Percentiles rank a stretch among this genome's conserved stretches.
phyloP scores from a whole-genome alignment of 495 filamentous ascomycete genomes.

The Pseudomonodictys pantanalensis region DNA sequence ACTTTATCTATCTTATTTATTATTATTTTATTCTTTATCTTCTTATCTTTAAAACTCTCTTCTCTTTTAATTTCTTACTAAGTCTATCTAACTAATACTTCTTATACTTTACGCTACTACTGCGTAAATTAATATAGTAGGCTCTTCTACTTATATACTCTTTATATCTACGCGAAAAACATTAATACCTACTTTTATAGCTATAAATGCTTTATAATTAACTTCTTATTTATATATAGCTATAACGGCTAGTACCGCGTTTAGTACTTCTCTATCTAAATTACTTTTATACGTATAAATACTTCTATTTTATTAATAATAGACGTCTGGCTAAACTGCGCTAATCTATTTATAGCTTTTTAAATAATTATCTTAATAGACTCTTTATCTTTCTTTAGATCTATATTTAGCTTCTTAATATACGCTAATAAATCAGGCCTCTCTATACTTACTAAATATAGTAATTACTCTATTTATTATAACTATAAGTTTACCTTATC shows the following conservation, averaged over 20 bases:
- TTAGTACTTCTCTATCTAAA: too few relatives aligned
- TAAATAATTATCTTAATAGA: too few relatives aligned
- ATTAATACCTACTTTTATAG: neutral
- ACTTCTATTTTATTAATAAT: too few relatives aligned
- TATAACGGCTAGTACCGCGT: neutral
- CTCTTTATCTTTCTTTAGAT: too few relatives aligned
- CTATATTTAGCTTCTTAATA: too few relatives aligned
- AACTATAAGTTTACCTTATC: neutral
- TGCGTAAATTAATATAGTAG: constrained; percentile 15
- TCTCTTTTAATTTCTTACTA: neutral
- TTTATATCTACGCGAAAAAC: constrained; percentile 20
- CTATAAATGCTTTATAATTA: neutral
- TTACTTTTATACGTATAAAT: too few relatives aligned
- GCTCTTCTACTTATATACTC: constrained; percentile 13
- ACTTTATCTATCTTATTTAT: neutral
- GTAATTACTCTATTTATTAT: neutral
- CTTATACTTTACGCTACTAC: neutral
- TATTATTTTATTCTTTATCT: neutral
- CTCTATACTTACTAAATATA: neutral
- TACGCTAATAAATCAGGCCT: too few relatives aligned
- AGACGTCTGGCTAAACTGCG: too few relatives aligned
- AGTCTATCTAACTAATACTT: neutral
- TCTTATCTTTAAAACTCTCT: too few relatives aligned
- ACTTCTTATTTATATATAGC: neutral
- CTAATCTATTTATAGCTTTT: neutral